Base-by-base conservation (phyloP, 306 rosid species). In the Lotus japonicus region DNA sequence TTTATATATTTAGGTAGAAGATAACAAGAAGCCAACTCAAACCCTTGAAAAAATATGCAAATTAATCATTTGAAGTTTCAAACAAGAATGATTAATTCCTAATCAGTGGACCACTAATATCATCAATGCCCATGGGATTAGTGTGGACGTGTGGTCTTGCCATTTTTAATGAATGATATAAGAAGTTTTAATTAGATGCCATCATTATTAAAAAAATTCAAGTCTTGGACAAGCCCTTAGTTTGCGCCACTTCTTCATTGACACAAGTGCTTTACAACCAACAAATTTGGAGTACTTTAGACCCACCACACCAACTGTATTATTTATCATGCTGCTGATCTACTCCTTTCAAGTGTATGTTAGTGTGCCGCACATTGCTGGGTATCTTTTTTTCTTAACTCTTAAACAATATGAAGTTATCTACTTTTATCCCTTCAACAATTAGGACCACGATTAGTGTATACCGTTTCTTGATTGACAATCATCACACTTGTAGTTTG, bases 261-360 rank as follows among this genome's bases (percentile, higher is more conserved):
- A 46, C 72, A 70, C 57, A 23, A 50, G 12, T 35, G 21, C 51
- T 23, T 17, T 51, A 64, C 52, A 53, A 52, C 71, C 77, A 64
- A 64, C 52, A 77, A 73, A 77, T 42, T 72, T 69, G 77, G 77
- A 69, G 62, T 60, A n/a, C n/a, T n/a, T 23, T 64, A 60, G 74
- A 68, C 71, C 56, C 76, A 52, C 56, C 76, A 52, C 64, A 53
- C 59, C 75, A 66, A 60, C 61, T 55, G 65, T 59, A 77, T 64
- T 48, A 73, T 62, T 62, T 77, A 64, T 77, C 64, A 68, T 68
- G 61, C 65, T 52, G n/a, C 58, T 64, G n/a, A n/a, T 50, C 62
- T 49, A 21, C 55, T 39, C 23, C 62, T 66, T 52, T 14, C 4
- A 23, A 38, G 79, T 48, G n/a, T n/a, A n/a, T n/a, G 23, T 52